Evolutionary conservation across 1,139 yeast species (phyloP), one percentile per base, ranked within the genome.

Genomic region (Candida neerlandica): DNA sequence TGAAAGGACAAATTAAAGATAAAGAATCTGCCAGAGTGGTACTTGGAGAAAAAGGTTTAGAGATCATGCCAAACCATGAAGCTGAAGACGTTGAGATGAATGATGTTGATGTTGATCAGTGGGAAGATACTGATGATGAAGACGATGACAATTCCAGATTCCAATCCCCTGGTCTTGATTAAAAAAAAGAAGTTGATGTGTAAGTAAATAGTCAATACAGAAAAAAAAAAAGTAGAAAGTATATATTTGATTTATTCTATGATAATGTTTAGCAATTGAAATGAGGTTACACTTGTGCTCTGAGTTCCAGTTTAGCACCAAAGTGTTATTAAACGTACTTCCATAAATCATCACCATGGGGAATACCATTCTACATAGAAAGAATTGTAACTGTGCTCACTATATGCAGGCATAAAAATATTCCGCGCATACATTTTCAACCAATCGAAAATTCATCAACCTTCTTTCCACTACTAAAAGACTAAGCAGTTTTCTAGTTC

Each of bases 21-120:
- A 90, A 91, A 67, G 99, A 94, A 66, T 76, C 80, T 5, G 97
- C 90, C 11, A 74, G 73, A 41, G 87, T 94, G 38, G 78, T 80
- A 15, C 66, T 78, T 55, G 84, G 84, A 21, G 80, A 78, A 43
- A 71, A 71, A 51, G 95, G 95, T 14, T 74, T 94, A 51, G 87
- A 83, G 41, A 96, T 95, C 3, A 57, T 86, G 43, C 92, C 97
- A 43, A 95, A 94, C 69, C 98, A 94, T 62, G 92, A 86, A 53
- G 75, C 78, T n/a, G 79, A 73, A 23, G 82, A 76, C 46, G 75
- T 73, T 55, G 84, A 79, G 47, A 80, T 81, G 76, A 73, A 66
- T 11, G 85, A 80, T 56, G 80, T 77, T 14, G 84, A 73, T 53
- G 80, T 72, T 45, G 80, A 78, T 41, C 81, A 80, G 51, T 76